Evolutionary conservation across 768 basidiomycete genomes (phyloP).

Genomic region (Kwoniella botswanensis): DNA sequence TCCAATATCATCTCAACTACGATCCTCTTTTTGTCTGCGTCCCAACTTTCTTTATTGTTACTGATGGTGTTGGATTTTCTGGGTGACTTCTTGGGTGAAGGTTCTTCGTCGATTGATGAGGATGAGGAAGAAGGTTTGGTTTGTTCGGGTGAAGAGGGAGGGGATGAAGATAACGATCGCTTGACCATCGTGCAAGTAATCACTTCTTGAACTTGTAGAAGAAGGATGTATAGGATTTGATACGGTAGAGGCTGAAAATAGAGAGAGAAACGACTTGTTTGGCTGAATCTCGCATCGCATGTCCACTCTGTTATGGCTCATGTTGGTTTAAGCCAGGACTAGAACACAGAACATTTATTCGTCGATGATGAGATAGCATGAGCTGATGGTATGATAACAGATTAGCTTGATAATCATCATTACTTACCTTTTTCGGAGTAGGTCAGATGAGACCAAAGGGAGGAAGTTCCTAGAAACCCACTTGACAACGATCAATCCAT

Average conservation of each 20-base stretch:
- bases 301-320: too few relatives aligned
- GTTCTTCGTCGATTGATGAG: not conserved
- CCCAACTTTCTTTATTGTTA: conserved; percentile 4
- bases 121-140: not conserved
- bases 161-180: not conserved
- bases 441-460: not conserved
- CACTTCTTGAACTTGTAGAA: not conserved
- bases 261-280: too few relatives aligned
- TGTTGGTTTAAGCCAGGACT: too few relatives aligned
- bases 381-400: too few relatives aligned
- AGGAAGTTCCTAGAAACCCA: not conserved
- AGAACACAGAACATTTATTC: too few relatives aligned
- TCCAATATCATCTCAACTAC: conserved; percentile 15
- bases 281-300: too few relatives aligned
- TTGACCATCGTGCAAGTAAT: not conserved
- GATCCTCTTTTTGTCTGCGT: conserved; percentile 7
- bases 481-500: not conserved
- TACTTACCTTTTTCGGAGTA: not conserved
- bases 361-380: too few relatives aligned
- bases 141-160: not conserved
- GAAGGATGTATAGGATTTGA: too few relatives aligned
- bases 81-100: not conserved
- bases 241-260: too few relatives aligned
- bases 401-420: not conserved
- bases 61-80: not conserved